A percentile compares a stretch with the other conserved stretches of the same genome.
These are phyloP conservation scores for Iberis pinnata DNA, from an alignment of 345 rosid species.

Conservation along the genomic window DNA sequence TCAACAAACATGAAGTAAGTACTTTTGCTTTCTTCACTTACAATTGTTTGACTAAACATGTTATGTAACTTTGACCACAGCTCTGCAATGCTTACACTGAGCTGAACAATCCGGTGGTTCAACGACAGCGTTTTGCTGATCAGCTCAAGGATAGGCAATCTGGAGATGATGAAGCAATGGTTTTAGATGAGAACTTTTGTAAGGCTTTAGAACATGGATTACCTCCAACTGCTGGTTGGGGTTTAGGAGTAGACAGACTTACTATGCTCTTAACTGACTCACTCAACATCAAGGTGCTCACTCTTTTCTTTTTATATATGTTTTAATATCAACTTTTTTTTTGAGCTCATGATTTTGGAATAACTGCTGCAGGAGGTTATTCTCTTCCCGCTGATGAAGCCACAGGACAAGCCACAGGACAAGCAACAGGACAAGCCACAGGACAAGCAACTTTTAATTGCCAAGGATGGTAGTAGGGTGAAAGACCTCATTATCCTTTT, in stretches of 20 bases:
- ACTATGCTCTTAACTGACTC: constrained; percentile 90
- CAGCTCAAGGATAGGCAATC: constrained; percentile 94
- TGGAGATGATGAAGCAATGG: constrained; percentile 99
- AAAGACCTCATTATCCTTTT: too few relatives aligned
- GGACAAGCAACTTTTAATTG: too few relatives aligned
- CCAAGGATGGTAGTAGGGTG: too few relatives aligned
- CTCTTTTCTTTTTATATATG: background rate
- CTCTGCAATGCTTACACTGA: constrained; percentile 96
- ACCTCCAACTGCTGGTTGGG: constrained; percentile 99
- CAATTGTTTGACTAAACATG: constrained; percentile 2
- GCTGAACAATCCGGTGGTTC: constrained; percentile 91
- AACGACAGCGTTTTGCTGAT: constrained; percentile 84
- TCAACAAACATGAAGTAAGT: constrained; percentile 81
- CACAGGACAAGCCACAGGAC: constrained; percentile 85
- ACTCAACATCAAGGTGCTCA: constrained; percentile 89
- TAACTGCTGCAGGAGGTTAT: constrained; percentile 67
- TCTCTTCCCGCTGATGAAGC: constrained; percentile 98
- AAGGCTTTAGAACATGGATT: constrained; percentile 77
- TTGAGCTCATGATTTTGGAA: constrained; percentile 1
- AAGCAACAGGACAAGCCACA: too few relatives aligned
- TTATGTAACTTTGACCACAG: constrained; percentile 30
- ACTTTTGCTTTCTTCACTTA: too few relatives aligned
- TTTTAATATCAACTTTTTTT: too few relatives aligned
- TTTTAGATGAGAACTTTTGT: constrained; percentile 86
- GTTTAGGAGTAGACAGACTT: constrained; percentile 81